phyloP scores from a whole-genome alignment of 1,284 basidiomycete species.

The Irpex sp. region DNA sequence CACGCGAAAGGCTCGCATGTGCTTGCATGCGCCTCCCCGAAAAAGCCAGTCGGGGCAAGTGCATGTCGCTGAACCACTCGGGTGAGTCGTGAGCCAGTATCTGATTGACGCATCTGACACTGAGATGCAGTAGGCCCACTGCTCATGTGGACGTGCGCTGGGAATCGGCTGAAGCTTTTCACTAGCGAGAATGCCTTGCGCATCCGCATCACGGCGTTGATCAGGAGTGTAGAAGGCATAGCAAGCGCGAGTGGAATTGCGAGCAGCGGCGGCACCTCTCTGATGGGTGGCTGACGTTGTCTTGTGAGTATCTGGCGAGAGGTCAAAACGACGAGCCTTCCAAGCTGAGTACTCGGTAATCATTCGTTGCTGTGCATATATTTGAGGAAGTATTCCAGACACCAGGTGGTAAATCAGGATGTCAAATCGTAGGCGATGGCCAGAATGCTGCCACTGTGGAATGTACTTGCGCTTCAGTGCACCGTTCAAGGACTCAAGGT shows the following conservation, averaged over 20 bases:
- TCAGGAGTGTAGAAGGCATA: neutral
- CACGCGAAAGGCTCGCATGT: conserved; percentile 21
- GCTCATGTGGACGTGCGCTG: neutral
- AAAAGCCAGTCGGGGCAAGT: conserved; percentile 24
- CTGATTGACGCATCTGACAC: neutral
- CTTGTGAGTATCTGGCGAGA: too few relatives aligned
- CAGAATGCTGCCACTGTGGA: conserved; percentile 22
- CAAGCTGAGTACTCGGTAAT: neutral
- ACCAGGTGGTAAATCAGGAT: neutral
- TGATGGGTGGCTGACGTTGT: too few relatives aligned
- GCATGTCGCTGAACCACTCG: conserved; percentile 7
- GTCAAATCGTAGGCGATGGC: conserved; percentile 15
- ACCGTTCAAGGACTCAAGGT: conserved; percentile 18
- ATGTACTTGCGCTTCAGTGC: conserved; percentile 31
- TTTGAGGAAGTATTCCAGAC: neutral
- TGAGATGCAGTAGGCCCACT: neutral
- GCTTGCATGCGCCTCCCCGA: conserved; percentile 29
- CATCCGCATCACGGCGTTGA: neutral
- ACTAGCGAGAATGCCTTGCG: neutral
- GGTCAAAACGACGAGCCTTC: too few relatives aligned
- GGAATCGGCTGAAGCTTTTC: neutral
- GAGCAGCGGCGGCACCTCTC: too few relatives aligned
- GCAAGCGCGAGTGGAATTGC: too few relatives aligned
- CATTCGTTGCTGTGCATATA: neutral
- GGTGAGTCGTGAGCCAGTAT: neutral